phyloP scores from a whole-genome alignment of 2,329 filamentous ascomycete species.

The Exophiala calicioides region DNA sequence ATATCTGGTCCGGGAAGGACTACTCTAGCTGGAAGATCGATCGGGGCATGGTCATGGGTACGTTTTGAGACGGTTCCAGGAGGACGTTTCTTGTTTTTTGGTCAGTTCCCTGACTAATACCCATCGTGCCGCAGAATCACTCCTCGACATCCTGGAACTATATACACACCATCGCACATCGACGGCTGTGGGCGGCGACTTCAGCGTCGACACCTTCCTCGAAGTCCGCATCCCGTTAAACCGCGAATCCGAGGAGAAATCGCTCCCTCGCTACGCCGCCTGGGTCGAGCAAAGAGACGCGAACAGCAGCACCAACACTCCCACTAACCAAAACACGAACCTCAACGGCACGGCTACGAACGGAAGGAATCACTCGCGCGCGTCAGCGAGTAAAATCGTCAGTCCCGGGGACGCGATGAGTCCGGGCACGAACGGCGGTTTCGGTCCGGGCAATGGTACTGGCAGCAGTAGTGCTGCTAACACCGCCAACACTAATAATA shows the following conservation, averaged over 20 bases:
- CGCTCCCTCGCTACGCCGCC: slow-evolving; percentile 64
- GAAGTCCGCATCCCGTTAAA: slow-evolving; percentile 85
- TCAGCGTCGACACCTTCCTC: slow-evolving; percentile 77
- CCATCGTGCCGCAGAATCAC: slow-evolving; percentile 66
- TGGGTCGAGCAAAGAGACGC: slow-evolving; percentile 43
- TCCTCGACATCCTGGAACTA: slow-evolving; percentile 86
- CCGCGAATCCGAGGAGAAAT: slow-evolving; percentile 68
- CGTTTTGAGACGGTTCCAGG: too few species aligned
- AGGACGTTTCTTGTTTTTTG: not conserved
- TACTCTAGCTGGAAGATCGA: slow-evolving; percentile 54
- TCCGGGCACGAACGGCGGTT: slow-evolving; percentile 14
- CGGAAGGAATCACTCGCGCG: slow-evolving; percentile 7
- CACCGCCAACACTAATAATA: slow-evolving; percentile 8
- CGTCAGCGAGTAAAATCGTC: slow-evolving; percentile 20
- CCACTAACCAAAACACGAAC: not conserved
- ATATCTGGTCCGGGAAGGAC: slow-evolving; percentile 48
- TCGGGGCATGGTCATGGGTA: slow-evolving; percentile 51
- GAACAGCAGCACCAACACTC: not conserved
- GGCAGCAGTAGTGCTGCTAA: too few species aligned
- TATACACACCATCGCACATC: slow-evolving; percentile 80
- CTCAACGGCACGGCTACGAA: slow-evolving; percentile 15
- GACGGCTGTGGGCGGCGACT: slow-evolving; percentile 72
- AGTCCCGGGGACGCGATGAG: slow-evolving; percentile 26
- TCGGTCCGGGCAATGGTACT: too few species aligned
- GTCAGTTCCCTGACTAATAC: not conserved